A percentile compares a stretch with the other conserved stretches of the same genome.
Evolutionary conservation across 1,284 basidiomycete species (phyloP).

Genomic region (Irpex rosettiformis): DNA sequence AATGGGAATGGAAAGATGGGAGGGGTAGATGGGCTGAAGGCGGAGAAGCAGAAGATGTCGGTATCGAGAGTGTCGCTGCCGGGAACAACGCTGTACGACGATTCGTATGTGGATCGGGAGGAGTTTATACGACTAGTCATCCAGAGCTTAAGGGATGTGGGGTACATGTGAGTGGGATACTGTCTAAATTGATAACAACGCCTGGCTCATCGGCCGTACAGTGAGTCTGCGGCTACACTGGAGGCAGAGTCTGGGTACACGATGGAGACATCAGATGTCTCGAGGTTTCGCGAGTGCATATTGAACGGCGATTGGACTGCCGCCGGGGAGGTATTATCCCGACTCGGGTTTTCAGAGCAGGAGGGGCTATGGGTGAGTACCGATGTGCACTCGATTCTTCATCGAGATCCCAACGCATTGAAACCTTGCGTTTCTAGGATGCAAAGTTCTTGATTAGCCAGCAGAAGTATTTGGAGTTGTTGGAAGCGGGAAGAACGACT

Average conservation of each 20-base stretch:
- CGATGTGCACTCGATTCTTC: slow-evolving; percentile 2
- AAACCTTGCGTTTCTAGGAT: slow-evolving; percentile 45
- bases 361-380: slow-evolving; percentile 62
- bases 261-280: slow-evolving; percentile 78
- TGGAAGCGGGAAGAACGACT: slow-evolving; percentile 81
- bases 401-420: slow-evolving; percentile 20
- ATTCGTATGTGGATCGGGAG: slow-evolving; percentile 78
- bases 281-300: slow-evolving; percentile 80
- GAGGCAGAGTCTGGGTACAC: slow-evolving; percentile 92
- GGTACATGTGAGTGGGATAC: slow-evolving; percentile 74
- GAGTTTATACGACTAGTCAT: slow-evolving; percentile 91
- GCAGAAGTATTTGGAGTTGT: slow-evolving; percentile 95
- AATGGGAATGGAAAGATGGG: slow-evolving; percentile 27
- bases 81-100: slow-evolving; percentile 70
- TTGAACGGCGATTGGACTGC: slow-evolving; percentile 83
- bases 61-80: slow-evolving; percentile 61
- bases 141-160: slow-evolving; percentile 90
- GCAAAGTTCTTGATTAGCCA: slow-evolving; percentile 86
- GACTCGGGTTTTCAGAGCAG: slow-evolving; percentile 64
- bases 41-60: slow-evolving; percentile 42
- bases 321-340: slow-evolving; percentile 70
- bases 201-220: slow-evolving; percentile 28
- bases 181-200: slow-evolving; percentile 1
- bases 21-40: slow-evolving; percentile 36
- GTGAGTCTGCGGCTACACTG: slow-evolving; percentile 84